Percentiles rank a stretch among this genome's conserved stretches.
Evolutionary conservation across 345 rosid genomes (phyloP).

Genomic region (Camelina neglecta): DNA sequence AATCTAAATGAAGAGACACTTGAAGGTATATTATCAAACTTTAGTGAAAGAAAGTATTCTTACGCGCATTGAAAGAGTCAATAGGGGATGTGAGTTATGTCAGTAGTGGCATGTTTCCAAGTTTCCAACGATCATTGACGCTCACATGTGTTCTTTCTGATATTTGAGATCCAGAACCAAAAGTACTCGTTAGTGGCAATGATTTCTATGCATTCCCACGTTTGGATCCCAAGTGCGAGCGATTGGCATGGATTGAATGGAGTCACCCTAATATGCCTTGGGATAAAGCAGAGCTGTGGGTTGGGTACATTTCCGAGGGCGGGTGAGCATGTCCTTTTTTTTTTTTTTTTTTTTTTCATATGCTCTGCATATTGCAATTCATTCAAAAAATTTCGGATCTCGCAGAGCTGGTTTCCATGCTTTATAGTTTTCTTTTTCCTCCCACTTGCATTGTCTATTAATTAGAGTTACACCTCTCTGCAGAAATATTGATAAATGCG

Average conservation of each 20-base stretch:
- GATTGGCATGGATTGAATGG: slow-evolving; percentile 95
- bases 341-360: too few species aligned
- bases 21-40: slow-evolving; percentile 55
- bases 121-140: neutral
- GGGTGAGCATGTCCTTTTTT: slow-evolving; percentile 56
- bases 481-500: slow-evolving; percentile 69
- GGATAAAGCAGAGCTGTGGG: slow-evolving; percentile 96
- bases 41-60: neutral
- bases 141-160: neutral
- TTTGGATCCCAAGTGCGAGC: slow-evolving; percentile 65
- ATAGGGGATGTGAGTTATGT: too few species aligned
- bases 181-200: slow-evolving; percentile 67
- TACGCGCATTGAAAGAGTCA: neutral
- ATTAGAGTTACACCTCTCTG: slow-evolving; percentile 23
- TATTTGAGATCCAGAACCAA: slow-evolving; percentile 61
- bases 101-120: neutral
- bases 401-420: slow-evolving; percentile 4
- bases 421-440: neutral
- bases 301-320: slow-evolving; percentile 77
- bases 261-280: slow-evolving; percentile 94
- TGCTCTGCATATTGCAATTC: neutral
- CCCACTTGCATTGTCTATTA: neutral
- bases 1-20: slow-evolving; percentile 50
- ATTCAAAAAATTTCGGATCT: neutral
- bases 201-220: slow-evolving; percentile 99